phyloP scores from a whole-genome alignment of 768 basidiomycete species.

The Leccinum boreale region DNA sequence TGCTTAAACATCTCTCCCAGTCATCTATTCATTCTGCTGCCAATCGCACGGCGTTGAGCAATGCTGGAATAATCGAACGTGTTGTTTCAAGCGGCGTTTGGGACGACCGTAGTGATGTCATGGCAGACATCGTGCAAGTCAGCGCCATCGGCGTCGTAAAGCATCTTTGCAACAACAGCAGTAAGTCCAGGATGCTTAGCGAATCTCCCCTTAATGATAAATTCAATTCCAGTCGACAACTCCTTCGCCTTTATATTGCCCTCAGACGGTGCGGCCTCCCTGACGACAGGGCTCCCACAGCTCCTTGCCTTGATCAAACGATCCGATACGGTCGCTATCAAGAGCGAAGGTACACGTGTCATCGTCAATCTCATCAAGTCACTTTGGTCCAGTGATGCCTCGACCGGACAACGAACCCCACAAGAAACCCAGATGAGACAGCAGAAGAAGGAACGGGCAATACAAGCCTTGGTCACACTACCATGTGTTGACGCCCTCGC shows the following conservation, averaged over 20 bases:
- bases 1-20: constrained; percentile 85
- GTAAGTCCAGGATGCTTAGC: constrained; percentile 40
- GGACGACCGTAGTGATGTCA: constrained; percentile 66
- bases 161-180: constrained; percentile 75
- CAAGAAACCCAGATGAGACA: constrained; percentile 41
- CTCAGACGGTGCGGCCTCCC: constrained; percentile 24
- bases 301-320: constrained; percentile 74
- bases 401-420: constrained; percentile 25
- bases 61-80: constrained; percentile 59
- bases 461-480: constrained; percentile 47
- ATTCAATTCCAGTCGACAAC: constrained; percentile 38
- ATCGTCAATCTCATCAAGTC: constrained; percentile 83
- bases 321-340: constrained; percentile 76
- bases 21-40: constrained; percentile 52
- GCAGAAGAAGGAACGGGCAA: constrained; percentile 50
- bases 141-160: constrained; percentile 87
- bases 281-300: constrained; percentile 56
- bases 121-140: constrained; percentile 84
- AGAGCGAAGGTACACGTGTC: constrained; percentile 87
- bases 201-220: constrained; percentile 27
- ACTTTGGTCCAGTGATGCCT: constrained; percentile 57
- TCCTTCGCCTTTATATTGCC: constrained; percentile 51
- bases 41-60: constrained; percentile 58
- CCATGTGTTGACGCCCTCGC: constrained; percentile 61
- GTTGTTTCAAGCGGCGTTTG: constrained; percentile 66